These are phyloP conservation scores for Neurospora africana DNA, from an alignment of 495 filamentous ascomycete genomes.

Conservation along the genomic window DNA sequence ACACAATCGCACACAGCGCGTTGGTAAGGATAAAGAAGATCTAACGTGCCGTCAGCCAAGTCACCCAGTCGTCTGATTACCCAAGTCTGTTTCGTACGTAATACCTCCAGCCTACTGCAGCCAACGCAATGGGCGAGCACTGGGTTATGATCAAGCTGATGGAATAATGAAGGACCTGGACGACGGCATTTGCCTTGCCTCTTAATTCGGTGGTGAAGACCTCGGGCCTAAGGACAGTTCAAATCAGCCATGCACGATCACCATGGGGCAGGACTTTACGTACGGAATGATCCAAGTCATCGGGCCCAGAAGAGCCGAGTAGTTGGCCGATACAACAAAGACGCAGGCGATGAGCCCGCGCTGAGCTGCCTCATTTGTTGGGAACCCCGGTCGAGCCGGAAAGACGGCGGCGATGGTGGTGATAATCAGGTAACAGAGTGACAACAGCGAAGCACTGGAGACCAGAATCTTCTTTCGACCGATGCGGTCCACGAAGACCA, in stretches of 20 bases:
- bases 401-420: constrained; percentile 40
- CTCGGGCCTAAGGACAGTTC: constrained; percentile 25
- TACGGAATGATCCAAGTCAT: constrained; percentile 46
- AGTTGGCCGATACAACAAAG: constrained; percentile 48
- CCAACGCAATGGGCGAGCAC: constrained; percentile 43
- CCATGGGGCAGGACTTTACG: background rate
- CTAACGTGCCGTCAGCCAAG: constrained; percentile 5
- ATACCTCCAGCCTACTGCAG: constrained; percentile 37
- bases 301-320: constrained; percentile 42
- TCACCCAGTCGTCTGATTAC: background rate
- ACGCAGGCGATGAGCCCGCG: constrained; percentile 47
- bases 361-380: constrained; percentile 29
- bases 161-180: constrained; percentile 45
- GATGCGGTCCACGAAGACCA: constrained; percentile 43
- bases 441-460: constrained; percentile 36
- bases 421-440: constrained; percentile 35
- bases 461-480: constrained; percentile 43
- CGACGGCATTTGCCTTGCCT: constrained; percentile 40
- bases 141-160: constrained; percentile 46
- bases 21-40: constrained; percentile 47
- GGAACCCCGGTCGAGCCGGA: constrained; percentile 25
- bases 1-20: constrained; percentile 31
- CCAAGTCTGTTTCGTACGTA: constrained; percentile 16
- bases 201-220: constrained; percentile 47
- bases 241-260: background rate